Conservation (phyloP, 2,329 filamentous ascomycete species). For the Paecilomyces dactylethromorphus region DNA sequence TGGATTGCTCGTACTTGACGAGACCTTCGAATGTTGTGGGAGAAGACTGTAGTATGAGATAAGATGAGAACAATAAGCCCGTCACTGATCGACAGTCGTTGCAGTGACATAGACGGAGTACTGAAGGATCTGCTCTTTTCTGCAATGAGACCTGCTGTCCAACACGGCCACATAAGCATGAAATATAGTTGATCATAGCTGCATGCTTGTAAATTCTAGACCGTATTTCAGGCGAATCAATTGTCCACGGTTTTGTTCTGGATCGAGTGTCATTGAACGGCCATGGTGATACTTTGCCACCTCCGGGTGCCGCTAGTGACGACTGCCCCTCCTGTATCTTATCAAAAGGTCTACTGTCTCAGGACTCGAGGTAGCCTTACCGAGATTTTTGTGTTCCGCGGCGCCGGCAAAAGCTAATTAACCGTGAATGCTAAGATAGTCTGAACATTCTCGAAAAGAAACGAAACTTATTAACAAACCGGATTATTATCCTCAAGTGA, state of each 20-base stretch:
- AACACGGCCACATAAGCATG: slow-evolving; percentile 23
- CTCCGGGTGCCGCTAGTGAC: background rate
- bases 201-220: background rate
- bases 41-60: slow-evolving; percentile 32
- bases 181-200: slow-evolving; percentile 7
- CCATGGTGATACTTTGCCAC: background rate
- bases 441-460: background rate
- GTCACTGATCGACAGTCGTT: slow-evolving; percentile 42
- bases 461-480: background rate
- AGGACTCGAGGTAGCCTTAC: background rate
- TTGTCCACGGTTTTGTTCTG: background rate
- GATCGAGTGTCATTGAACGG: background rate
- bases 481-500: background rate
- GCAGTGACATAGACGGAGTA: slow-evolving; percentile 47
- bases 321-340: background rate
- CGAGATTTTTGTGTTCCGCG: background rate
- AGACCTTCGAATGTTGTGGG: slow-evolving; percentile 30
- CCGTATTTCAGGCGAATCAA: background rate
- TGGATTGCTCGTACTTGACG: slow-evolving; percentile 38
- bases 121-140: slow-evolving; percentile 10
- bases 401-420: background rate
- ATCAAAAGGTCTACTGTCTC: background rate
- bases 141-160: slow-evolving; percentile 18
- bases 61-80: slow-evolving; percentile 42
- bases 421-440: background rate